Percentiles rank a stretch among this genome's conserved stretches.
These are phyloP conservation scores for Magnaporthiopsis rhizophila DNA, from an alignment of 2,329 filamentous ascomycete genomes.

Conservation along the genomic window DNA sequence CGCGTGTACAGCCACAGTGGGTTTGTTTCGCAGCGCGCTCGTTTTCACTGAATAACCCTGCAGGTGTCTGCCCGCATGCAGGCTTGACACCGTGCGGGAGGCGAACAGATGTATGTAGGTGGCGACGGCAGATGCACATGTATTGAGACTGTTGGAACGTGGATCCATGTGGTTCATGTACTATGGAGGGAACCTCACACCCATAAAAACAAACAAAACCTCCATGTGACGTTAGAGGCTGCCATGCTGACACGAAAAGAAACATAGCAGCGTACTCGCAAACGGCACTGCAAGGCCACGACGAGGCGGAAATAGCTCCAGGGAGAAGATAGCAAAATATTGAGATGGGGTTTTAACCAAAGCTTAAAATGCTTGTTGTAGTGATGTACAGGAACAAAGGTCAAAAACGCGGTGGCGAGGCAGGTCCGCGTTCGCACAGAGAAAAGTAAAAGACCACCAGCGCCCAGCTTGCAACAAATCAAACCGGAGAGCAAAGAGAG, in stretches of 20 bases:
- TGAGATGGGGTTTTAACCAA: too few species aligned
- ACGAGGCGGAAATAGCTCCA: not conserved
- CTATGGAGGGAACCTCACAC: not conserved
- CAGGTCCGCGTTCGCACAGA: not conserved
- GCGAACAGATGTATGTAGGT: not conserved
- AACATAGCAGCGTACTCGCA: too few species aligned
- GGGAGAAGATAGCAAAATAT: too few species aligned
- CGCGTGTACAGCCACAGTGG: conserved; percentile 19
- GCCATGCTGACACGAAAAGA: too few species aligned
- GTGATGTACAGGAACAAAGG: not conserved
- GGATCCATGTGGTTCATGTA: not conserved
- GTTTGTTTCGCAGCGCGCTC: conserved; percentile 29
- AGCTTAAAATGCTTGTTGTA: too few species aligned
- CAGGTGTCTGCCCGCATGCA: not conserved
- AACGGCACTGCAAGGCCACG: not conserved
- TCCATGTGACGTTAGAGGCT: too few species aligned
- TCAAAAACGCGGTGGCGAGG: too few species aligned
- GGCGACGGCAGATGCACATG: not conserved
- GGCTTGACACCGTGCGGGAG: not conserved
- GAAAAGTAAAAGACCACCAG: not conserved
- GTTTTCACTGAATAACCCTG: not conserved
- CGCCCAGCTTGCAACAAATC: not conserved
- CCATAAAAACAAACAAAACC: not conserved
- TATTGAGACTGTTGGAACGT: not conserved
- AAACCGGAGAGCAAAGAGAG: not conserved